A percentile compares a stretch with the other conserved stretches of the same genome.
Evolutionary conservation across 106 monocot species (phyloP).

Genomic region (Amphibolis antarctica): DNA sequence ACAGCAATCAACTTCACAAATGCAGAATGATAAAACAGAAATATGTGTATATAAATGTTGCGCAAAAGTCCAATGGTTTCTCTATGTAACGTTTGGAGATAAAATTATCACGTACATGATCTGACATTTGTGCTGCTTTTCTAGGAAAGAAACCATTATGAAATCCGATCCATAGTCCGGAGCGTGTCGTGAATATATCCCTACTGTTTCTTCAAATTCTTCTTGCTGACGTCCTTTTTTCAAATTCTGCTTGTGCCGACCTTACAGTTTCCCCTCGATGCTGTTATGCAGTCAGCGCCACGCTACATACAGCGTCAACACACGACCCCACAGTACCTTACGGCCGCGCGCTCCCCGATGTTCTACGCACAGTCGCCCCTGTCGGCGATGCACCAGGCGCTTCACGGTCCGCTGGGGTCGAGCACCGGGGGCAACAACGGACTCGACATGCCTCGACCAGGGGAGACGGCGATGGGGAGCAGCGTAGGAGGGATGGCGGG

Average conservation of each 20-base stretch:
- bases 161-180: too few species aligned
- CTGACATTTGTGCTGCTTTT: too few species aligned
- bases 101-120: too few species aligned
- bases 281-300: constrained; percentile 48
- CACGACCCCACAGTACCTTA: constrained; percentile 50
- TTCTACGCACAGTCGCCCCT: constrained; percentile 56
- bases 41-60: too few species aligned
- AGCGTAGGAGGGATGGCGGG: constrained; percentile 1
- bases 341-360: constrained; percentile 69
- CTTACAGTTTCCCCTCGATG: constrained; percentile 62
- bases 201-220: background rate
- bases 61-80: too few species aligned
- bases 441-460: constrained; percentile 57
- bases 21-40: too few species aligned
- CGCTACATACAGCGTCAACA: constrained; percentile 61
- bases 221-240: background rate
- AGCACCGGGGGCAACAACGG: constrained; percentile 35
- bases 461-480: constrained; percentile 38
- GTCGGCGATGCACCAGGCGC: constrained; percentile 40
- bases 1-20: too few species aligned
- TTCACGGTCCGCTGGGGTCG: constrained; percentile 51
- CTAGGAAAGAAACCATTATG: too few species aligned
- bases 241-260: background rate
- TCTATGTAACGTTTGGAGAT: too few species aligned
- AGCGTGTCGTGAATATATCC: background rate